phyloP scores from a whole-genome alignment of 768 basidiomycete species.

The Dacryopinax spathularia region DNA sequence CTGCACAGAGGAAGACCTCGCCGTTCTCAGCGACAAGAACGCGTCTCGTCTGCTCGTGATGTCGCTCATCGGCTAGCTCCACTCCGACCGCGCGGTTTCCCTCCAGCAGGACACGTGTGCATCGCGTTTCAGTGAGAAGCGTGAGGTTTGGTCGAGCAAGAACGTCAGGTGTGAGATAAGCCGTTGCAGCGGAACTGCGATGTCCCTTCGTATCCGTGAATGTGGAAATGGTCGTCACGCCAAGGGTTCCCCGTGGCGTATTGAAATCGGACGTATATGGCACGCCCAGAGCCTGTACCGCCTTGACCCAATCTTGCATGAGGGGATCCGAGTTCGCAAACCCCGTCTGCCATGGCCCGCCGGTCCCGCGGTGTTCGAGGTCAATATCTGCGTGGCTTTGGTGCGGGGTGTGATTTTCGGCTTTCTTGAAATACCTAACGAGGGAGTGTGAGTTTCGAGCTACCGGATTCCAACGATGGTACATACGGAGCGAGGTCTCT shows the following conservation, averaged over 20 bases:
- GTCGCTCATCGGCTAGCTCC: conserved; percentile 17
- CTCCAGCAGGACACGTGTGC: conserved; percentile 24
- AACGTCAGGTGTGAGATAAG: conserved; percentile 13
- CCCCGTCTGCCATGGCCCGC: conserved; percentile 35
- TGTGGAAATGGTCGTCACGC: conserved; percentile 13
- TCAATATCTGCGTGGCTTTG: conserved; percentile 27
- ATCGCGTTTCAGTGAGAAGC: conserved; percentile 7
- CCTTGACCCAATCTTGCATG: too few relatives aligned
- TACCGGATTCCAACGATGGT: background rate
- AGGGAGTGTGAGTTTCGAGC: background rate
- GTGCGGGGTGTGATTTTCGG: background rate
- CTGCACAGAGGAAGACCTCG: conserved; percentile 16
- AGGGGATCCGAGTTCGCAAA: too few relatives aligned
- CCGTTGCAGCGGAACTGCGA: conserved; percentile 9
- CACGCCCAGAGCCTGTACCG: too few relatives aligned
- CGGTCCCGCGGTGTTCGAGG: conserved; percentile 30
- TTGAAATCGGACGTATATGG: too few relatives aligned
- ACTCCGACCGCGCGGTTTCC: conserved; percentile 22
- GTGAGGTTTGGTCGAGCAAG: conserved; percentile 12
- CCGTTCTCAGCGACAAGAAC: conserved; percentile 11
- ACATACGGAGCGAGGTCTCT: conserved; percentile 19
- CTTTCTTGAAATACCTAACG: background rate
- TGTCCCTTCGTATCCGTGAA: conserved; percentile 8
- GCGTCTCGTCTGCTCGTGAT: conserved; percentile 10
- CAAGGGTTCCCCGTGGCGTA: conserved; percentile 9